Base-by-base conservation (phyloP, 371 early-diverging fungal species). In the Mucor velutinosus region DNA sequence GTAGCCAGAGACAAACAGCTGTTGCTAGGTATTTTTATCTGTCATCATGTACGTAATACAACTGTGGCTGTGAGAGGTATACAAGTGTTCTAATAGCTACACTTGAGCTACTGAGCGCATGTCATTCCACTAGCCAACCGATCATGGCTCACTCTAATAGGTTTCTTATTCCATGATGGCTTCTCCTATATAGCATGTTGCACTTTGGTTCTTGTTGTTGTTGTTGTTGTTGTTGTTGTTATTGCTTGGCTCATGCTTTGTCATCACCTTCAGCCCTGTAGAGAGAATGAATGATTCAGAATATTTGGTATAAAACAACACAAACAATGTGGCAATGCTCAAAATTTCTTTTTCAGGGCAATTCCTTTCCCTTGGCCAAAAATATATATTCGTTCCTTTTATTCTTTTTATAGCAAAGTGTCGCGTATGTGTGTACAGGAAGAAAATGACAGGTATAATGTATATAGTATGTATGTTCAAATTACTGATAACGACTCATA, bases 401-500 rank as follows among this genome's bases (percentile, higher is more conserved):
- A 35, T 47, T 25, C 12, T 53, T 25, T 53, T 53, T 15, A 14
- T 25, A 53, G 27, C 17, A 41, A 41, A 41, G 0, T 17, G 17
- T 5, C 2, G 41, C 17, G 41, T 41, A 10, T 41, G 41, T 41
- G 41, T 27, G 27, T 51, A 51, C 14, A 41, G 0, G 51, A 53
- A 51, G 8, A 45, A 53, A 53, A 51, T 51, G 51, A 25, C 51
- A 51, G 53, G 53, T 53, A 53, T 53, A 53, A 53, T 7, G 35
- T 33, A 33, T 33, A 8, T 33, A 33, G 1, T 33, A 8, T 33
- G 7, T 15, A 17, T 41, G 4, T 23, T 53, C 32, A 2, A 35
- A 35, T 69, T 62, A 73, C 11, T 49, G 19, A 30, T 37, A 66
- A 37, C 73, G 69, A 25, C 70, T 47, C 74, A 81, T 76, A 43